Evolutionary conservation across 2,329 filamentous ascomycete genomes (phyloP).

Genomic region (Boeremia lycopersici): DNA sequence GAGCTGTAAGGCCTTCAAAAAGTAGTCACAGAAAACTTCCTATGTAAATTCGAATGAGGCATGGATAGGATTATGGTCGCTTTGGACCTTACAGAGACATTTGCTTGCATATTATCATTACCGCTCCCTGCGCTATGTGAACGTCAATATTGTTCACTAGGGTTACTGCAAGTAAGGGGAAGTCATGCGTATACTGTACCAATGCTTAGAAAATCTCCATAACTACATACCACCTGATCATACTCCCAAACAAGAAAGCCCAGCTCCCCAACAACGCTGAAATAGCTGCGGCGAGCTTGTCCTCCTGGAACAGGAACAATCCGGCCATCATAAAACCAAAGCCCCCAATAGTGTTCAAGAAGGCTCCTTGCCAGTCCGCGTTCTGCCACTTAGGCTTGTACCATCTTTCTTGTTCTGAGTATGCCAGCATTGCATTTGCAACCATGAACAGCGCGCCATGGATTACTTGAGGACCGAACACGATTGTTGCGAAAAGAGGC

Average conservation of each 20-base stretch:
- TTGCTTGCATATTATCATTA: too few species aligned
- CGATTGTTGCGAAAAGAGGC: constrained; percentile 21
- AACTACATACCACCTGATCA: constrained; percentile 34
- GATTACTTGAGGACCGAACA: constrained; percentile 35
- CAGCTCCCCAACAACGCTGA: constrained; percentile 33
- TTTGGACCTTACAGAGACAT: too few species aligned
- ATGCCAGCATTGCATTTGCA: constrained; percentile 35
- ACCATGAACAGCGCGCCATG: constrained; percentile 35
- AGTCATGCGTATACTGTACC: too few species aligned
- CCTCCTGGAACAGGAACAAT: constrained; percentile 26
- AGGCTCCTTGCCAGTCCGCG: constrained; percentile 35
- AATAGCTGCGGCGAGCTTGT: constrained; percentile 20
- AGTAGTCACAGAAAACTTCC: too few species aligned
- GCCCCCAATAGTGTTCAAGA: constrained; percentile 33
- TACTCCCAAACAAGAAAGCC: constrained; percentile 35
- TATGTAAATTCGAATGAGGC: too few species aligned
- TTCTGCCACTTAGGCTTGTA: constrained; percentile 30
- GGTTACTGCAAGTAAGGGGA: too few species aligned
- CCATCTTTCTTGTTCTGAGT: constrained; percentile 35
- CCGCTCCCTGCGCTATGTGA: too few species aligned
- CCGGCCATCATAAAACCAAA: constrained; percentile 39
- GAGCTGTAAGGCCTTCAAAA: too few species aligned
- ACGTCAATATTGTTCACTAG: too few species aligned
- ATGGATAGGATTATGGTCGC: too few species aligned
- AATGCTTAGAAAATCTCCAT: constrained; percentile 24